Conservation (phyloP, 2,329 filamentous ascomycete genomes). For the Colletotrichum theobromicola region DNA sequence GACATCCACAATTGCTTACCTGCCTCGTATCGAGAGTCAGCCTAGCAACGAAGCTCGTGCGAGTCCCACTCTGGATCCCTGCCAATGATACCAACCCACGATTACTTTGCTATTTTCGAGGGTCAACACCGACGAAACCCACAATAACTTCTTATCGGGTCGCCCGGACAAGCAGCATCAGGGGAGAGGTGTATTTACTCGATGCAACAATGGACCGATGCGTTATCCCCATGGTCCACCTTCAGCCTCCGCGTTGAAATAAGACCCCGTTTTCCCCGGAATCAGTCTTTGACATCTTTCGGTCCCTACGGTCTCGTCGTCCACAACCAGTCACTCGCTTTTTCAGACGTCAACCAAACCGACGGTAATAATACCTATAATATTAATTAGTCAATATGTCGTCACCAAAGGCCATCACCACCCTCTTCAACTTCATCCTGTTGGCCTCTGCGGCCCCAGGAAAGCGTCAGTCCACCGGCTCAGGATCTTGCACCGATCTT, state of each 20-base stretch:
- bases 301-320: background rate
- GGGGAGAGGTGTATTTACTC: background rate
- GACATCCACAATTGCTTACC: background rate
- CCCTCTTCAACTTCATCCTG: constrained; percentile 15
- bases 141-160: background rate
- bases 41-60: constrained; percentile 7
- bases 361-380: background rate
- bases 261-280: constrained; percentile 3
- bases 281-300: background rate
- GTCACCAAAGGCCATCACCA: background rate
- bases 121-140: background rate
- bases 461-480: constrained; percentile 12
- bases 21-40: constrained; percentile 3
- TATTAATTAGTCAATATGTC: constrained; percentile 11
- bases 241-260: background rate
- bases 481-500: constrained; percentile 29
- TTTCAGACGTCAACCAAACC: background rate
- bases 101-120: background rate
- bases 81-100: background rate
- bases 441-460: constrained; percentile 16
- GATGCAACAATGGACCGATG: constrained; percentile 3
- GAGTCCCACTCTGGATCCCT: background rate
- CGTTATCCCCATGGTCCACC: background rate
- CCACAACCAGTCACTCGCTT: constrained; percentile 4
- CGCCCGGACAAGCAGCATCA: background rate